Evolutionary conservation across 805 yeast species (phyloP).

Genomic region (Saturnispora sanitii): DNA sequence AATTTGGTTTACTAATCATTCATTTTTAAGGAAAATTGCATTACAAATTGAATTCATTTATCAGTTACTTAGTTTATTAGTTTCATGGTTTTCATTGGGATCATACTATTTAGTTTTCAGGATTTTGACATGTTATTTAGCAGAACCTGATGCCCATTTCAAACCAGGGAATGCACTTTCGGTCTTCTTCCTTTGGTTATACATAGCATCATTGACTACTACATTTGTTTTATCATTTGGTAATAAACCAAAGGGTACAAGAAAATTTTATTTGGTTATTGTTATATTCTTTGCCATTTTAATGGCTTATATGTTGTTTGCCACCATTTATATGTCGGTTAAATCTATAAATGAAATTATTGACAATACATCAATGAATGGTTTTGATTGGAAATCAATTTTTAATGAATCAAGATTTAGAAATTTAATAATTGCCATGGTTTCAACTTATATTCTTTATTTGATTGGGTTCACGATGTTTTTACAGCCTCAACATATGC

Average conservation of each 20-base stretch:
- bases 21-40: conserved; percentile 53
- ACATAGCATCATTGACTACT: conserved; percentile 67
- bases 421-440: conserved; percentile 77
- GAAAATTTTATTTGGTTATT: conserved; percentile 62
- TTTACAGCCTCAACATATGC: conserved; percentile 88
- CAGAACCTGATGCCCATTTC: conserved; percentile 49
- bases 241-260: conserved; percentile 88
- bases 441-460: conserved; percentile 76
- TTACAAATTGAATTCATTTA: conserved; percentile 73
- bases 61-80: conserved; percentile 61
- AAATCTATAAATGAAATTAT: conserved; percentile 38
- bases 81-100: conserved; percentile 89
- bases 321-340: conserved; percentile 74
- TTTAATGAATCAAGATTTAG: conserved; percentile 66
- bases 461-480: conserved; percentile 69
- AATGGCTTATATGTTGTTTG: conserved; percentile 84
- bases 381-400: conserved; percentile 35
- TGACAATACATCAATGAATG: conserved; percentile 23
- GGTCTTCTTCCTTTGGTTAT: conserved; percentile 76
- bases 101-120: conserved; percentile 86
- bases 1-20: conserved; percentile 74
- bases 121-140: conserved; percentile 73
- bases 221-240: conserved; percentile 90
- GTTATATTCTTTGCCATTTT: conserved; percentile 74
- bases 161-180: conserved; percentile 70